Percentiles rank a stretch among this genome's conserved stretches.
phyloP scores from a whole-genome alignment of 2,329 filamentous ascomycete genomes.

The Microdochium nivale region DNA sequence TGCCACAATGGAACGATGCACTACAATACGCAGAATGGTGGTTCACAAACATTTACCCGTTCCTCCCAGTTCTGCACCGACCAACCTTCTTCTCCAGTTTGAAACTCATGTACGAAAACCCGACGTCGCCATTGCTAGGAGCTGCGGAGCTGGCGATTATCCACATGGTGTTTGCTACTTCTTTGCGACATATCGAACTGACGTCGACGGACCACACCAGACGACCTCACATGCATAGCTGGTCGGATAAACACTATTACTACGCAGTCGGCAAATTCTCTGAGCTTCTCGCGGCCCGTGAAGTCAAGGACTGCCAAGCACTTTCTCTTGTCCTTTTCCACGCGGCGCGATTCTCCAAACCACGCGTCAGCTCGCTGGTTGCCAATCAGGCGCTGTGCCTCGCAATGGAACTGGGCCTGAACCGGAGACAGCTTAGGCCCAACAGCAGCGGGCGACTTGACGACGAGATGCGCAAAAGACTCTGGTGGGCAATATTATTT shows the following conservation, averaged over 20 bases:
- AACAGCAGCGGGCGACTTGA: slow-evolving; percentile 46
- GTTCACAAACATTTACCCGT: slow-evolving; percentile 63
- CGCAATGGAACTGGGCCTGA: slow-evolving; percentile 67
- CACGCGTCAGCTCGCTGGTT: slow-evolving; percentile 64
- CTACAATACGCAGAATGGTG: slow-evolving; percentile 68
- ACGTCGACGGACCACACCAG: slow-evolving; percentile 43
- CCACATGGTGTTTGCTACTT: slow-evolving; percentile 72
- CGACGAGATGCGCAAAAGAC: slow-evolving; percentile 67
- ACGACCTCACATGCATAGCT: slow-evolving; percentile 40
- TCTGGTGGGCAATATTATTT: slow-evolving; percentile 66
- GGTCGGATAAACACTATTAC: slow-evolving; percentile 72
- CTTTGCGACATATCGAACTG: slow-evolving; percentile 63
- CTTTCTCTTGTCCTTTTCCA: slow-evolving; percentile 64
- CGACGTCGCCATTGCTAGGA: slow-evolving; percentile 46
- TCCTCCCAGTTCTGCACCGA: slow-evolving; percentile 69
- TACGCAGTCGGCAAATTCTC: slow-evolving; percentile 63
- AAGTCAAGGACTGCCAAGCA: slow-evolving; percentile 62
- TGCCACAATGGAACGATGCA: slow-evolving; percentile 58
- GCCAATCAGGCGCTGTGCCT: slow-evolving; percentile 55
- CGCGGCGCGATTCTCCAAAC: slow-evolving; percentile 70
- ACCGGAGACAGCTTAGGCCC: slow-evolving; percentile 54
- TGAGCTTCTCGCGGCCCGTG: slow-evolving; percentile 52
- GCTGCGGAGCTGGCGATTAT: slow-evolving; percentile 60
- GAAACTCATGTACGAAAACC: slow-evolving; percentile 61
- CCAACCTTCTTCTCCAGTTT: slow-evolving; percentile 59